Evolutionary conservation across 2,329 filamentous ascomycete genomes (phyloP), one percentile per base, ranked within the genome.

Genomic region (Teratosphaeria epicoccoides): DNA sequence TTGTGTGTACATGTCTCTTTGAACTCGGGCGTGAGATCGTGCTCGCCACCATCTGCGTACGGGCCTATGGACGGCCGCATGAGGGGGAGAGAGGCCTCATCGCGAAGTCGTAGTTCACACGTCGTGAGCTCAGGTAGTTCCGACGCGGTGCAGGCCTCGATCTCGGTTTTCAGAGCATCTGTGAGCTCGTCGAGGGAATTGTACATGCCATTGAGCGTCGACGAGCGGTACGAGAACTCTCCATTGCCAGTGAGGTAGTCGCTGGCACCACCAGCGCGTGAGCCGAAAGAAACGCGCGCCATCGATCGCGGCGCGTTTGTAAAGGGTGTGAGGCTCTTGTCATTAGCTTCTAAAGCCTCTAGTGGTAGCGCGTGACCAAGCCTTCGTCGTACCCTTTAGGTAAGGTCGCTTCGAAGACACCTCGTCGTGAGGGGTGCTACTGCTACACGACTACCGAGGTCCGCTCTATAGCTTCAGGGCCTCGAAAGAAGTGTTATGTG

Each of bases 21-120:
- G 60, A 61, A 66, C 26, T 64, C 58, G 3, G 46, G 37, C 14
- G 63, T 62, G n/a, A 66, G 49, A 50, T 65, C 63, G 28, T 65
- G 58, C 28, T 53, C 52, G 22, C 60, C 60, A 17, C 59, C 60
- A 4, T 63, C 54, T 22, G 60, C 51, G 46, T 66, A 66, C 6
- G 62, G 61, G 14, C 63, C 63, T 17, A 64, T 62, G 29, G 43
- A 51, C 1, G 63, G 63, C 17, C 62, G 56, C 28, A 63, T 43
- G 5, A 66, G 57, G 6, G 61, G 57, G 2, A 65, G 46, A 12
- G 53, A 47, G 4, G 61, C 60, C 33, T 55, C 49, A 24, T 55
- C 51, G 14, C 53, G 49, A 11, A 66, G 50, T 20, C 53, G 53
- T 6, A 65, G 52, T 43, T 64, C 61, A 24, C 57, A 52, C 9